Conservation (phyloP, 139 green algal genomes). For the Yamagishiella unicocca region DNA sequence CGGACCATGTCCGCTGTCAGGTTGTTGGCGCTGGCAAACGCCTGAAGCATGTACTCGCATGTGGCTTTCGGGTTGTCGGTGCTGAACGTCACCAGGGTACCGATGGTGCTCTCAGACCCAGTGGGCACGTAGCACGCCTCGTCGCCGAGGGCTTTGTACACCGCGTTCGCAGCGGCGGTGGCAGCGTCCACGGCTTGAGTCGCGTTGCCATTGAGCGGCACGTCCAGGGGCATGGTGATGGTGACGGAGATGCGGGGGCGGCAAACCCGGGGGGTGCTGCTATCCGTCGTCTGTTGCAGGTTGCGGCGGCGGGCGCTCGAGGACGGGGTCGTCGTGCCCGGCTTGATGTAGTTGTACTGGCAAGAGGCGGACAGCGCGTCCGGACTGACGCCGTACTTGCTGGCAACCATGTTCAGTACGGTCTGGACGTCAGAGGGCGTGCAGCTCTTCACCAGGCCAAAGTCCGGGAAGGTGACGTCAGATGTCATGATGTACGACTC, state of each 20-base stretch:
- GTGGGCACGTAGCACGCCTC: constrained; percentile 44
- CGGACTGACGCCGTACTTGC: background rate
- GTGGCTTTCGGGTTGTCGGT: background rate
- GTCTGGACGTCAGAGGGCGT: constrained; percentile 10
- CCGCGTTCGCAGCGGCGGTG: background rate
- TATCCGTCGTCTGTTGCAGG: constrained; percentile 4
- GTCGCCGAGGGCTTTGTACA: constrained; percentile 23
- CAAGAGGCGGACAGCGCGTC: constrained; percentile 2
- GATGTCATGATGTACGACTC: constrained; percentile 29
- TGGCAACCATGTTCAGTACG: constrained; percentile 19
- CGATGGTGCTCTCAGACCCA: constrained; percentile 3
- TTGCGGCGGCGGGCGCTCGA: background rate
- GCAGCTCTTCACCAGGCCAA: constrained; percentile 21
- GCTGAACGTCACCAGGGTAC: background rate
- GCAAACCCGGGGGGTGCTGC: background rate
- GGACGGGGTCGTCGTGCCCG: background rate
- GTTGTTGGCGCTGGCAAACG: constrained; percentile 33
- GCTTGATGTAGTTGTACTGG: constrained; percentile 42
- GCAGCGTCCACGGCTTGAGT: background rate
- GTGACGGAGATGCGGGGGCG: constrained; percentile 14
- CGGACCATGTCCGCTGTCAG: constrained; percentile 29
- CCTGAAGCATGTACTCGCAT: constrained; percentile 34
- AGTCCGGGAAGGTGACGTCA: constrained; percentile 24
- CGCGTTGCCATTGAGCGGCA: background rate
- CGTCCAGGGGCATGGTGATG: constrained; percentile 12